Base-by-base conservation (phyloP, 1,139 yeast genomes). In the Spathaspora sp. region DNA sequence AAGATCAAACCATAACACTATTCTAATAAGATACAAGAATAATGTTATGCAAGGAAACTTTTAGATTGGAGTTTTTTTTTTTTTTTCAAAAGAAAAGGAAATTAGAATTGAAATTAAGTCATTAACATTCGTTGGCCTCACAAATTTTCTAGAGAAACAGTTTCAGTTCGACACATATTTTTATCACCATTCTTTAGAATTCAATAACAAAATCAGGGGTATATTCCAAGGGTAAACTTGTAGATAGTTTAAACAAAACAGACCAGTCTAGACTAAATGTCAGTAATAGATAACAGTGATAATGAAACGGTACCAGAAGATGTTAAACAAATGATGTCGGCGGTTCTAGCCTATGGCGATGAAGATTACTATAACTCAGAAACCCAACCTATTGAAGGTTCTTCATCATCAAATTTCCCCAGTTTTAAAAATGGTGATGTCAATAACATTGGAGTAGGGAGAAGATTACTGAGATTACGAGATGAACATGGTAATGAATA, bases 321-420 rank as follows among this genome's bases (percentile, higher is more conserved):
- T 36, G 52, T 62, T 25, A 51, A 55, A 39, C 62, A 56, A 15
- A 50, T 62, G 42, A 52, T 62, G 5, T 46, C 44, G 23, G 66
- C 64, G 13, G 36, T 18, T 31, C 13, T 31, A 9, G 15, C 10
- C 18, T 13, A 31, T 31, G 18, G 9, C 15, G 15, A 31, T 31
- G 18, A 13, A 13, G 10, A 31, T 8, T 31, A 7, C 18, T 31
- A 15, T 31, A 31, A 9, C 15, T 9, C 36, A 13, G 18, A 31
- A 15, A 6, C 36, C 36, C 36, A 31, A 31, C 36, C 36, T 13
- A 29, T 31, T 13, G 36, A 31, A 31, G 36, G 36, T 9, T n/a
- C 36, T 7, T 26, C 29, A 3, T 31, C 36, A 11, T 31, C 36
- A 4, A 15, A 31, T 15, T 31, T 31, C 36, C 15, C 36, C 36